Evolutionary conservation across 768 basidiomycete species (phyloP).

Genomic region (Lactifluus echinatus): DNA sequence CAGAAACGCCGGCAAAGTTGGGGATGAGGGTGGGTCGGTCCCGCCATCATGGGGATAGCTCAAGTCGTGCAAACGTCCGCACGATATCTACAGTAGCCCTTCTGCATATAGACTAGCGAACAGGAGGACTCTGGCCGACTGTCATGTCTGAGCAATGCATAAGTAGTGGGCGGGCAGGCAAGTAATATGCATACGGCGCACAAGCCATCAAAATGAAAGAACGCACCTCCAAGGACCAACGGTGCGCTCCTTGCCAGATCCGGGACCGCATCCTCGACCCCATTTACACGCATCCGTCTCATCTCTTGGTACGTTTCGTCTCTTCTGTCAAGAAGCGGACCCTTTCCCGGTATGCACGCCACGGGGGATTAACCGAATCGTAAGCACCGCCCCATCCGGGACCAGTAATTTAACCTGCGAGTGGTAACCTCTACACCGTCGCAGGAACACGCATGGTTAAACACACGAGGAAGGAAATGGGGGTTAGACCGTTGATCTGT

Average conservation of each 20-base stretch:
- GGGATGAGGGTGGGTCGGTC: too few relatives aligned
- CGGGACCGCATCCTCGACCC: neutral
- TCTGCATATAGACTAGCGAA: neutral
- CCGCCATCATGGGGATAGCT: neutral
- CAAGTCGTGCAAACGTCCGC: neutral
- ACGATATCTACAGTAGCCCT: neutral
- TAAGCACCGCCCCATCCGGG: neutral
- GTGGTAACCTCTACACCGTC: neutral
- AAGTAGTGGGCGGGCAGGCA: neutral
- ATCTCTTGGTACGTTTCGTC: neutral
- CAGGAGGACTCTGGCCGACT: too few relatives aligned
- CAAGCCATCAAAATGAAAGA: neutral
- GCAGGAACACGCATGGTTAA: neutral
- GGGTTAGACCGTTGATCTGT: neutral
- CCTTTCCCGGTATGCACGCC: neutral
- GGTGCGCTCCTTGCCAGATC: neutral
- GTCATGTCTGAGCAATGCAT: neutral
- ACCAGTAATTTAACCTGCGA: neutral
- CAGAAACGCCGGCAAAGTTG: too few relatives aligned
- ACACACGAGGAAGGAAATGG: neutral
- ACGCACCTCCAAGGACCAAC: neutral
- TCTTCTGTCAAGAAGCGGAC: neutral
- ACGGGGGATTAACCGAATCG: neutral
- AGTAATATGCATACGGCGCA: neutral
- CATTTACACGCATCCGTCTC: neutral